Base-by-base conservation (phyloP, 495 filamentous ascomycete genomes). In the Penicillium longicatenatum region DNA sequence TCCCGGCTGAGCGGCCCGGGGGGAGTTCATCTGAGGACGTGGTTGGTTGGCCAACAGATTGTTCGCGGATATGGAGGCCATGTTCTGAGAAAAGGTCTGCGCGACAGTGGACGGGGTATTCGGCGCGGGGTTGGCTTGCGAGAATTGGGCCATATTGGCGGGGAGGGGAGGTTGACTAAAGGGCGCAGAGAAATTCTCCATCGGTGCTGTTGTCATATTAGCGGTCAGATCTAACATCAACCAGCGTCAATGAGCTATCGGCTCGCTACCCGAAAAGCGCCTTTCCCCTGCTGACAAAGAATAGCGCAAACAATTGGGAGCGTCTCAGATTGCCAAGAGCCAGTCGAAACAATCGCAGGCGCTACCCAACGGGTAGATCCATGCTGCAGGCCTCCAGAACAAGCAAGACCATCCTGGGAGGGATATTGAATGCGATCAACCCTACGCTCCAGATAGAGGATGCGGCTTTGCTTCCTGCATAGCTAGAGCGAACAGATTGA, bases 171-270 rank as follows among this genome's bases (percentile, higher is more conserved):
- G 60, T 59, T 78, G 76, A 53, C 67, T 59, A 57, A 72, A 79
- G 3, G 71, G 72, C 4, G 74, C 66, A 41, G 74, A 67, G 68
- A 76, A 75, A 60, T 74, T 73, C 52, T 72, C 69, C 67, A 78
- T 75, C 21, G 73, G 67, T 65, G 64, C 70, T 77, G 61, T 26
- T 60, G 62, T 35, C 20, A 54, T 19, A 46, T 57, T 57, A 54
- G 52, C 46, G 52, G 55, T 59, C 58, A 66, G 60, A 33, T 46
- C n/a, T 30, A 39, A 54, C 21, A 19, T 53, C 43, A 41, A 17
- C 33, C 17, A 22, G 50, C n/a, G 19, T 54, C 29, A 24, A 60
- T 45, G 30, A 52, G 50, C 44, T 54, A 55, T 48, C 59, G 31
- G 31, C 50, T 41, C 43, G 42, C 44, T 33, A 56, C 41, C 35